phyloP scores from a whole-genome alignment of 1,284 basidiomycete genomes.

The Porogramme epimiltina region DNA sequence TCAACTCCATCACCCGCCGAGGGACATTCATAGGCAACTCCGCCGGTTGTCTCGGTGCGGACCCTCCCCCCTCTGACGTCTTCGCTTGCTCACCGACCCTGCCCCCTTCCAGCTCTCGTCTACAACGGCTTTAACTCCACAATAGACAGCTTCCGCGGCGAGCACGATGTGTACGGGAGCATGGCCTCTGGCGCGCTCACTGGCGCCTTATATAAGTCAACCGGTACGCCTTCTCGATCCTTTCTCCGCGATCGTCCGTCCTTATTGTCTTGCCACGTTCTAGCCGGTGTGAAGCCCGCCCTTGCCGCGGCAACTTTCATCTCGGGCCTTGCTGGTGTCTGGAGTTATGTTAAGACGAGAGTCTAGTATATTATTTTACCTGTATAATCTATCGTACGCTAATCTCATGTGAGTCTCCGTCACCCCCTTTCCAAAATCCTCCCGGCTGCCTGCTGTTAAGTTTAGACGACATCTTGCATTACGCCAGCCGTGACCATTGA shows the following conservation, averaged over 20 bases:
- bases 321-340: constrained; percentile 85
- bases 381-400: constrained; percentile 34
- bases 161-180: constrained; percentile 90
- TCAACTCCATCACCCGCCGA: constrained; percentile 95
- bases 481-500: constrained; percentile 14
- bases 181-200: constrained; percentile 92
- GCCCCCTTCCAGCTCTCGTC: constrained; percentile 66
- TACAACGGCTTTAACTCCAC: constrained; percentile 97
- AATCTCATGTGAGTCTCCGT: constrained; percentile 28
- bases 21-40: constrained; percentile 99
- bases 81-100: constrained; percentile 35
- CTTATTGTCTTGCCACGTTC: constrained; percentile 38
- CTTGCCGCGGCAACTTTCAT: constrained; percentile 87
- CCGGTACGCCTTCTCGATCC: constrained; percentile 63
- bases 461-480: constrained; percentile 19
- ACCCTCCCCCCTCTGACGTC: constrained; percentile 19
- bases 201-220: constrained; percentile 92
- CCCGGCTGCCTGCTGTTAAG: constrained; percentile 21
- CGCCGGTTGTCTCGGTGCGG: constrained; percentile 92
- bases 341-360: constrained; percentile 90
- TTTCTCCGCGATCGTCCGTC: constrained; percentile 34
- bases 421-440: constrained; percentile 23
- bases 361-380: constrained; percentile 46
- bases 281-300: constrained; percentile 90
- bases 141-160: constrained; percentile 86